These are phyloP conservation scores for Rehmannia glutinosa DNA, from an alignment of 257 asterid species.

Conservation along the genomic window DNA sequence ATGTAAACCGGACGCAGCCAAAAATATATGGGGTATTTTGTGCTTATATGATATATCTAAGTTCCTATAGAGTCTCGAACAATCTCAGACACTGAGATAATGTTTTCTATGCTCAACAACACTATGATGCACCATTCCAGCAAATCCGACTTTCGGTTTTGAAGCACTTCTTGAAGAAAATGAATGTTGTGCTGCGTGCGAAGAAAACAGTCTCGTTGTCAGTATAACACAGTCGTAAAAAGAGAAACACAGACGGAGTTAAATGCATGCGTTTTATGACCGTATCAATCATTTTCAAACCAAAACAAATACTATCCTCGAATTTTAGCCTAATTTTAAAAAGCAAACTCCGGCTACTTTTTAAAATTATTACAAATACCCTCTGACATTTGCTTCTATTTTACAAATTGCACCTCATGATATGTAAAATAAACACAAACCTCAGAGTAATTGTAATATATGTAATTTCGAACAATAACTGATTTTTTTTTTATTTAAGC, in stretches of 20 bases:
- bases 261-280: too few relatives aligned
- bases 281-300: background rate
- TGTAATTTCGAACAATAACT: too few relatives aligned
- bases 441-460: too few relatives aligned
- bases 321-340: too few relatives aligned
- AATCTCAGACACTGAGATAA: conserved; percentile 61
- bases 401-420: too few relatives aligned
- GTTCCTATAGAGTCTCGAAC: conserved; percentile 47
- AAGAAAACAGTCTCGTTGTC: background rate
- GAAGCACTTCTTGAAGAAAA: conserved; percentile 97
- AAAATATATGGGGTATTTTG: background rate
- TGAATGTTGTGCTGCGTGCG: conserved; percentile 90
- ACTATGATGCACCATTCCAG: conserved; percentile 95
- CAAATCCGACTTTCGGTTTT: conserved; percentile 79
- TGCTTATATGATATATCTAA: conserved; percentile 18
- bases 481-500: too few relatives aligned
- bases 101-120: conserved; percentile 67
- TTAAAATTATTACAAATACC: too few relatives aligned
- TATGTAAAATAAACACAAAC: too few relatives aligned
- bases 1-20: background rate
- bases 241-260: too few relatives aligned
- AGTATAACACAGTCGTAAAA: too few relatives aligned
- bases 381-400: too few relatives aligned
- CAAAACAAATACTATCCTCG: background rate
- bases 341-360: too few relatives aligned